Base-by-base conservation (phyloP, 148 eudicot genomes). In the Pouteria glomerata region DNA sequence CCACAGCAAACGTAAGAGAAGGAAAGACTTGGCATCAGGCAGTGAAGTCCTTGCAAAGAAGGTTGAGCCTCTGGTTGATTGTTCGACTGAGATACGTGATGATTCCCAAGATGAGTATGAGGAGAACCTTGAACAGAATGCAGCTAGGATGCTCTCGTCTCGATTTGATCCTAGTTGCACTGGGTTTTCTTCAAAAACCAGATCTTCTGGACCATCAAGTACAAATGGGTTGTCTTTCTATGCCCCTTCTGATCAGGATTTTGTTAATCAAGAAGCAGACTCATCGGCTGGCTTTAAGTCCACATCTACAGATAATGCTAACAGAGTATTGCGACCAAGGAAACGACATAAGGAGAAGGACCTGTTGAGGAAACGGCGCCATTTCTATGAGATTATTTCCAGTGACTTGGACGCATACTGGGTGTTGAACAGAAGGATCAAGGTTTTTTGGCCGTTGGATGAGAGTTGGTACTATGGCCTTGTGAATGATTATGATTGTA, bases 91-190 rank as follows among this genome's bases (percentile, higher is more conserved):
- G 74, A 34, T 37, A 27, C 47, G 26, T 72, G 80, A 62, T 51
- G 87, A 73, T 71, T 77, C 78, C 45, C 80, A 48, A 48, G 83
- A 78, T 6, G 97, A 92, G 63, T 88, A 92, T 72, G 99, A 94
- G 81, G 93, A 89, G 74, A 94, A 92, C 65, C 96, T 96, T 34
- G 99, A 96, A 79, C 88, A 78, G 70, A 92, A 96, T 85, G 99
- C 99, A 18, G 96, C 97, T 8, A 90, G 85, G 82, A 96, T 96
- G 99, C 97, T 96, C 45, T 96, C 99, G 31, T 96, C 97, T 75
- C 88, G 97, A 66, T 96, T 96, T 82, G 94, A 91, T 77, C 96
- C 97, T 10, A 85, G 91, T 48, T 92, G 96, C 71, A 88, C 95
- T 34, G 84, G 84, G 21, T 80, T 79, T 77, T 75, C 89, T 57